Evolutionary conservation across 1,284 basidiomycete species (phyloP), one percentile per base, ranked within the genome.

Genomic region (Ganoderma resinaceum): DNA sequence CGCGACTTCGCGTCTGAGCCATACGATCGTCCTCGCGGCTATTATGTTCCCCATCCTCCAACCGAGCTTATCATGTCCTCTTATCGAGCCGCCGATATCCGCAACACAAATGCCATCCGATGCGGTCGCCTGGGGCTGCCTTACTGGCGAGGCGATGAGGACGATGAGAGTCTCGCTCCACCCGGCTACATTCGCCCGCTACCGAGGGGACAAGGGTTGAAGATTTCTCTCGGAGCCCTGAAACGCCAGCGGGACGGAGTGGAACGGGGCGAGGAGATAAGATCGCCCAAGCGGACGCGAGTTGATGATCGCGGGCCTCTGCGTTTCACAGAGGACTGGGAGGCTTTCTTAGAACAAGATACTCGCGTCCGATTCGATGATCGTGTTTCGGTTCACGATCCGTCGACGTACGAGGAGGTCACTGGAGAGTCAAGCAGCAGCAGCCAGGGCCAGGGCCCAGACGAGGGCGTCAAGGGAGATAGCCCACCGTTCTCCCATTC

Each of bases 1-100:
- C 74, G 74, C 46, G 79, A 80, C 67, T 80, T 73, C 49, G 78
- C 73, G 1, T 38, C 66, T 49, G 68, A 70, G 55, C 64, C 70
- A 6, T 75, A 77, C 70, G 59, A 70, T 23, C 74, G 76, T 16
- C 71, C 69, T 3, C 70, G 67, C 26, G 76, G 76, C 9, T 74
- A 68, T 53, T 77, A 79, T 62, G 72, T 76, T 26, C 75, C 76
- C 2, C 62, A 75, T 38, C 76, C 74, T 3, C 74, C 74, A 4
- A 73, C 66, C 5, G 75, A 79, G 61, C 70, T 64, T 29, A 58
- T 72, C 35, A 62, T 71, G 43, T 49, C 53, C 26, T 59, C 68
- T 3, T 60, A 74, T 46, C 73, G 76, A n/a, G 62, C 59, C 12
- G 58, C 66, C 12, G 62, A 76, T 43, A 71, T 79, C 61, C 72